Percentiles rank a stretch among this genome's conserved stretches.
phyloP scores from a whole-genome alignment of 441 rosid species.

The Euphorbia neoarborescens region DNA sequence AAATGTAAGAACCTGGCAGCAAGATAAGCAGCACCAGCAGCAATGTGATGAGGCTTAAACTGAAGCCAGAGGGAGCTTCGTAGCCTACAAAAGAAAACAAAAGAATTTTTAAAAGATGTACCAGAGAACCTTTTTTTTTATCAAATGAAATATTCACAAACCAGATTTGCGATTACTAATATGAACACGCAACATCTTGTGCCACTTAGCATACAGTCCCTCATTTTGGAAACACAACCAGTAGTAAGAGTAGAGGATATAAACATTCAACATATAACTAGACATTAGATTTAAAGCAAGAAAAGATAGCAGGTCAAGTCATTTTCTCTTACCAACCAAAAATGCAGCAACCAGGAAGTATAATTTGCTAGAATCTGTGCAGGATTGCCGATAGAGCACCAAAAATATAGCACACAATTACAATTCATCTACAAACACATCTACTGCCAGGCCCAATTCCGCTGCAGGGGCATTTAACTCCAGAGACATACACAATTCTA shows the following conservation, averaged over 20 bases:
- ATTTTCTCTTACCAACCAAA: conserved; percentile 65
- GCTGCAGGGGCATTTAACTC: conserved; percentile 49
- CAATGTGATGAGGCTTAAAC: conserved; percentile 70
- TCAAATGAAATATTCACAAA: conserved; percentile 15
- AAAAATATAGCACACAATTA: conserved; percentile 47
- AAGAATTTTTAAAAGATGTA: not conserved
- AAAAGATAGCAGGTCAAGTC: conserved; percentile 28
- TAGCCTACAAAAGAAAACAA: conserved; percentile 46
- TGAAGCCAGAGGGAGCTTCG: conserved; percentile 83
- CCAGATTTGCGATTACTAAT: conserved; percentile 19
- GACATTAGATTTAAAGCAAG: conserved; percentile 22
- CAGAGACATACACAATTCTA: conserved; percentile 31
- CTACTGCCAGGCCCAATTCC: conserved; percentile 51
- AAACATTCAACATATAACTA: conserved; percentile 14
- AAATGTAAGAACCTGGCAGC: conserved; percentile 57
- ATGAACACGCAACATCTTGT: conserved; percentile 23
- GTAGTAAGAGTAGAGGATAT: conserved; percentile 17
- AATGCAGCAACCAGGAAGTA: conserved; percentile 58
- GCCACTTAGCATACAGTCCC: conserved; percentile 26
- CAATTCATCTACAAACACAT: conserved; percentile 51
- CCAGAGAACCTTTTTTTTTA: not conserved
- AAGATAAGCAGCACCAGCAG: conserved; percentile 76
- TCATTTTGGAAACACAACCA: conserved; percentile 24
- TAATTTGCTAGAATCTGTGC: conserved; percentile 66
- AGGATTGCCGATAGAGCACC: conserved; percentile 60